Conservation (phyloP, 1,284 basidiomycete genomes). For the Fereydounia khargensis region DNA sequence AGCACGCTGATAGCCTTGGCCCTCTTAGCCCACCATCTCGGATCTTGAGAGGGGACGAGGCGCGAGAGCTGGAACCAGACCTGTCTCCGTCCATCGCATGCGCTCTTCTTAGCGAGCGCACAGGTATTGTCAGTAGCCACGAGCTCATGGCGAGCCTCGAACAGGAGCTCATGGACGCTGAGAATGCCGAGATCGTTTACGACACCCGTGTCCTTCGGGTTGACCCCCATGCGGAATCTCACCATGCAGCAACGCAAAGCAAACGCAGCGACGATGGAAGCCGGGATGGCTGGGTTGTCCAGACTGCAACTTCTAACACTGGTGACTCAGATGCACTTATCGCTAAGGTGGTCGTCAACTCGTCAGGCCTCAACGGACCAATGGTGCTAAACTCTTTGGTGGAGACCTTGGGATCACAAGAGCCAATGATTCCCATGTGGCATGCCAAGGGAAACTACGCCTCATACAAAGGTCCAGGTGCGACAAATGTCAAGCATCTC, state of each 20-base stretch:
- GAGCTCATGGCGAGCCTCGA: conserved; percentile 73
- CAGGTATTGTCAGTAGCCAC: conserved; percentile 89
- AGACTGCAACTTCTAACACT: conserved; percentile 55
- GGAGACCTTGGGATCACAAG: conserved; percentile 5
- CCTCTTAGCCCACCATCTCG: conserved; percentile 60
- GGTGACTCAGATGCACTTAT: conserved; percentile 69
- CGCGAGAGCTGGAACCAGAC: conserved; percentile 76
- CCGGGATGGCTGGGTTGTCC: conserved; percentile 63
- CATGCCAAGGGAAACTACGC: conserved; percentile 55
- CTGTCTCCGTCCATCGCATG: conserved; percentile 69
- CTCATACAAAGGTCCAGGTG: conserved; percentile 43
- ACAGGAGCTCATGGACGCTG: conserved; percentile 71
- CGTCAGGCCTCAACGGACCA: conserved; percentile 71
- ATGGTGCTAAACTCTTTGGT: conserved; percentile 47
- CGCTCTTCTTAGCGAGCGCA: conserved; percentile 79
- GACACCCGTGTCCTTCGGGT: conserved; percentile 84
- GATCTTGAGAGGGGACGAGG: conserved; percentile 72
- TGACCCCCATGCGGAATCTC: conserved; percentile 62
- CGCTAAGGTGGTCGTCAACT: conserved; percentile 81
- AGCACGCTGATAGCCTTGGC: conserved; percentile 30
- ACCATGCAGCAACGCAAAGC: background rate
- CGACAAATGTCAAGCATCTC: conserved; percentile 33
- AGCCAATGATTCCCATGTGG: conserved; percentile 38
- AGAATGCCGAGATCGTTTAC: conserved; percentile 73
- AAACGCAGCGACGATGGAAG: conserved; percentile 37